Evolutionary conservation across 345 rosid species (phyloP).

Genomic region (Cardamine chenopodiifolia): DNA sequence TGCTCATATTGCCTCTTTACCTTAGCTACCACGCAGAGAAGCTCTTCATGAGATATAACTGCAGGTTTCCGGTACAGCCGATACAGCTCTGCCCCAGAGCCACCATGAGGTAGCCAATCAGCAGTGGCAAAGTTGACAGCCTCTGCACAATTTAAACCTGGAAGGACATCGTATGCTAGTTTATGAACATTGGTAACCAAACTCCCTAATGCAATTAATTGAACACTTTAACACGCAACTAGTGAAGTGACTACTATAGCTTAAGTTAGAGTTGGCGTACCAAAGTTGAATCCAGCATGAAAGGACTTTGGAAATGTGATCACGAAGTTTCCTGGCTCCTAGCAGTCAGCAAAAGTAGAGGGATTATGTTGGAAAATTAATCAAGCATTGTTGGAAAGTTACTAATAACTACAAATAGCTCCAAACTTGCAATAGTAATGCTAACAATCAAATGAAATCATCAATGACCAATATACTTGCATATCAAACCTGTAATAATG

Average conservation of each 20-base stretch:
- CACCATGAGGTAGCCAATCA: conserved; percentile 98
- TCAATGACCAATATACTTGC: conserved; percentile 11
- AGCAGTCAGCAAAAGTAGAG: conserved; percentile 39
- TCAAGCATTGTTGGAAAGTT: too few relatives aligned
- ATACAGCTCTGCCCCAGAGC: conserved; percentile 78
- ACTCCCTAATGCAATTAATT: background rate
- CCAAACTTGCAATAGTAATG: conserved; percentile 8
- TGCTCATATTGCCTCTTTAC: conserved; percentile 39
- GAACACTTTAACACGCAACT: background rate
- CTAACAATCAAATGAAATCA: conserved; percentile 13
- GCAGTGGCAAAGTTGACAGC: conserved; percentile 99
- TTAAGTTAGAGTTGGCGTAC: conserved; percentile 49
- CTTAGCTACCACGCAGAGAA: conserved; percentile 91
- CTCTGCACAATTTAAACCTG: conserved; percentile 98
- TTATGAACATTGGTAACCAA: conserved; percentile 3
- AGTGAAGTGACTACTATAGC: conserved; percentile 16
- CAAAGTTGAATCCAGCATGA: conserved; percentile 96
- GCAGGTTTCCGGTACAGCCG: conserved; percentile 79
- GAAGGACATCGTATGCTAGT: conserved; percentile 25
- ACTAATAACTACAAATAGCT: conserved; percentile 12
- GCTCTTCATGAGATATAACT: conserved; percentile 95
- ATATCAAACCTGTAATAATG: conserved; percentile 77
- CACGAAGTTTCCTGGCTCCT: conserved; percentile 98
- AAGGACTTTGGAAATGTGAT: conserved; percentile 95
- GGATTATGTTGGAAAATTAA: conserved; percentile 21